These are phyloP conservation scores for Colletotrichum abscissum DNA, from an alignment of 2,329 filamentous ascomycete species.

Conservation along the genomic window DNA sequence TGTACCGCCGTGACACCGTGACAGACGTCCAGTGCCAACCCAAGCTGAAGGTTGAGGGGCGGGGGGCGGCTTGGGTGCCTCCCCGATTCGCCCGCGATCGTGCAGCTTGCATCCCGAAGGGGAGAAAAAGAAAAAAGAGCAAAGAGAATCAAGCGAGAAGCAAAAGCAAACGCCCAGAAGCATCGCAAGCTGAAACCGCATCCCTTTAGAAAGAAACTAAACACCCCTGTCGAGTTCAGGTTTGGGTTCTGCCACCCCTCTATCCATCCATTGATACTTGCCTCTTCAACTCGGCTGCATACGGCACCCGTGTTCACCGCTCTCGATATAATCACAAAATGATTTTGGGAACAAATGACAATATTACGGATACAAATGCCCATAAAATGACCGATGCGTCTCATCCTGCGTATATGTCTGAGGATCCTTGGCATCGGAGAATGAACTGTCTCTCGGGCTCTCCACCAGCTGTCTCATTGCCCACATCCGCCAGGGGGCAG, in stretches of 20 bases:
- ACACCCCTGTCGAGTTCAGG: background rate
- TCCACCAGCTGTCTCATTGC: conserved; percentile 1
- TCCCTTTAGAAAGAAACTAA: background rate
- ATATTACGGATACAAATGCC: background rate
- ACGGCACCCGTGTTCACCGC: background rate
- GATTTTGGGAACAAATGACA: background rate
- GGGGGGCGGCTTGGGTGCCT: background rate
- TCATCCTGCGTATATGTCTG: background rate
- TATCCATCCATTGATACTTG: background rate
- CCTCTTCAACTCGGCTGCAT: background rate
- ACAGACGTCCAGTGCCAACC: background rate
- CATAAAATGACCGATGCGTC: background rate
- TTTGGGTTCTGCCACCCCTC: conserved; percentile 2
- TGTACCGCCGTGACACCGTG: background rate
- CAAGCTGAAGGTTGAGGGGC: background rate
- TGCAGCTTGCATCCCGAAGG: conserved; percentile 24
- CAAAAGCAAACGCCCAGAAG: conserved; percentile 1
- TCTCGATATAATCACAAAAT: background rate
- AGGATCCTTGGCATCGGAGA: conserved; percentile 1
- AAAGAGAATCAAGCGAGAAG: no score
- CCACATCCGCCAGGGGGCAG: background rate
- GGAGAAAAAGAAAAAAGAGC: background rate
- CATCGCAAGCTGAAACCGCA: conserved; percentile 25
- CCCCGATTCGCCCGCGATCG: conserved; percentile 31
- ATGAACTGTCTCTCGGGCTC: background rate